Conservation (phyloP, 2,329 filamentous ascomycete species). For the Hypoxylon sp. region DNA sequence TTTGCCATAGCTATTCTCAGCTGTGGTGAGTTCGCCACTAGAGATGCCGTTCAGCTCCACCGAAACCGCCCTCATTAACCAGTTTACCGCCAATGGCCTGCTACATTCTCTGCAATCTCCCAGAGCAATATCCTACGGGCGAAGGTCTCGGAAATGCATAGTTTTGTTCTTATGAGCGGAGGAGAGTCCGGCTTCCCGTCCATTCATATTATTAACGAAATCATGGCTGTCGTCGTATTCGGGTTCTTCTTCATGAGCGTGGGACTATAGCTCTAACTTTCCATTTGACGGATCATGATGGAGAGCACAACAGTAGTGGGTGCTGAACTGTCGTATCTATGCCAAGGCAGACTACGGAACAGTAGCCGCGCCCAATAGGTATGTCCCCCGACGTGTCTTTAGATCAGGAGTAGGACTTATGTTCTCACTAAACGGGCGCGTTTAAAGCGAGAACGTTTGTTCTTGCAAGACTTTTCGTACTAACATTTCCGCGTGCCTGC, state of each 20-base stretch:
- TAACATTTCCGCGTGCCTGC: constrained; percentile 54
- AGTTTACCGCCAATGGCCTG: constrained; percentile 58
- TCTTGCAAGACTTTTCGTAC: constrained; percentile 59
- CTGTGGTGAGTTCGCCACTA: constrained; percentile 57
- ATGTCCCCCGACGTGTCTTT: constrained; percentile 53
- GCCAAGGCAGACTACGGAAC: constrained; percentile 41
- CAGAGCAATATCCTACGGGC: constrained; percentile 61
- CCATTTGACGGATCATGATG: constrained; percentile 58
- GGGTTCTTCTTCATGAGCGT: constrained; percentile 62
- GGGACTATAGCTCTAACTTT: constrained; percentile 59
- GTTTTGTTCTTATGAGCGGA: constrained; percentile 51
- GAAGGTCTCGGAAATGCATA: constrained; percentile 62
- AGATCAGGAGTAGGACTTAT: constrained; percentile 56
- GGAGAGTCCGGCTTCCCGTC: constrained; percentile 47
- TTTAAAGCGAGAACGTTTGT: constrained; percentile 63
- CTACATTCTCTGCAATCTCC: constrained; percentile 60
- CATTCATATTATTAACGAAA: constrained; percentile 60
- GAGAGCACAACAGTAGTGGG: constrained; percentile 60
- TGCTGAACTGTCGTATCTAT: constrained; percentile 55
- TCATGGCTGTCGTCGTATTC: constrained; percentile 58
- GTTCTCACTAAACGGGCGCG: constrained; percentile 59
- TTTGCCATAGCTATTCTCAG: constrained; percentile 51
- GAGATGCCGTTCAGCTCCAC: constrained; percentile 54
- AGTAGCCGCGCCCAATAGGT: constrained; percentile 46
- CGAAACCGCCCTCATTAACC: constrained; percentile 23